These are phyloP conservation scores for Phaeophleospora eucalypticola DNA, from an alignment of 2,329 filamentous ascomycete species.

Conservation along the genomic window DNA sequence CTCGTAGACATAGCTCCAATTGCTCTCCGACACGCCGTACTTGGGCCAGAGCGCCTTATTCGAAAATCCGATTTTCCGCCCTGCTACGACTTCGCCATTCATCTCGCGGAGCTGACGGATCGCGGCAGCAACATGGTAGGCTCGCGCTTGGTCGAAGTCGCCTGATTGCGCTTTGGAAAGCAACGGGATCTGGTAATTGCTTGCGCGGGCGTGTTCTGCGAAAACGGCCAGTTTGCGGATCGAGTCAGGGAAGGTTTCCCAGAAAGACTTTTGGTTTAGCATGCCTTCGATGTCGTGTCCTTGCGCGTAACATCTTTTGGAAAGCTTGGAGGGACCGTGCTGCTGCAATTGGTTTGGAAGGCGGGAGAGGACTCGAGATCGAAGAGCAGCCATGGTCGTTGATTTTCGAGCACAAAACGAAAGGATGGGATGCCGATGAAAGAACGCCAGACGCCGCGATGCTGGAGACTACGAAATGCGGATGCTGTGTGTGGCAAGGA, in stretches of 20 bases:
- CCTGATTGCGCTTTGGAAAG: slow-evolving; percentile 20
- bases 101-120: slow-evolving; percentile 23
- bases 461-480: too few species aligned
- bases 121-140: slow-evolving; percentile 20
- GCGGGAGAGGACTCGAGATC: background rate
- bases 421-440: background rate
- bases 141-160: slow-evolving; percentile 18
- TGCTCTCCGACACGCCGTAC: slow-evolving; percentile 16
- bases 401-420: background rate
- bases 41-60: slow-evolving; percentile 20
- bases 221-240: slow-evolving; percentile 22
- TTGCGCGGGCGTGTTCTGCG: slow-evolving; percentile 20
- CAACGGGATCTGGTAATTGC: slow-evolving; percentile 23
- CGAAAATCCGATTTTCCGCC: slow-evolving; percentile 21
- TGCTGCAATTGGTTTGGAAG: background rate
- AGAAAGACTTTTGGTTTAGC: slow-evolving; percentile 19
- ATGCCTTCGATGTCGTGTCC: slow-evolving; percentile 21
- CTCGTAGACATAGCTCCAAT: slow-evolving; percentile 22
- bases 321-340: background rate
- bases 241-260: slow-evolving; percentile 16
- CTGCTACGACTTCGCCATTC: slow-evolving; percentile 21
- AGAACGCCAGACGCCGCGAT: background rate
- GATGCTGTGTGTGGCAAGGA: too few species aligned
- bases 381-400: background rate
- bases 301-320: slow-evolving; percentile 7